Evolutionary conservation across 257 asterid species (phyloP), one percentile per base, ranked within the genome.

Genomic region (Voacanga thouarsii): DNA sequence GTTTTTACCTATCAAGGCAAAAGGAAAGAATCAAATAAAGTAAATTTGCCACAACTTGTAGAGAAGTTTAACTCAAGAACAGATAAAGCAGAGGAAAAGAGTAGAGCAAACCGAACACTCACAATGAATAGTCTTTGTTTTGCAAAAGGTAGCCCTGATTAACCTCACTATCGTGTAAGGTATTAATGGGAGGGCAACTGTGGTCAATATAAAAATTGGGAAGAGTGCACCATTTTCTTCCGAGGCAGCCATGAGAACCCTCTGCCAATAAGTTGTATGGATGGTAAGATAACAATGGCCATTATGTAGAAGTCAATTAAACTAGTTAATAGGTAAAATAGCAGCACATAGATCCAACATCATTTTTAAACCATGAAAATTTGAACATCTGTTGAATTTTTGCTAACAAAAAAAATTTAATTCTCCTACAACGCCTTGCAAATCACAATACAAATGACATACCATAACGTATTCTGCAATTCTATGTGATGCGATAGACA

Each of bases 21-120:
- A n/a, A n/a, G n/a, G n/a, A n/a, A n/a, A n/a, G n/a, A n/a, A n/a
- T n/a, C n/a, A n/a, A n/a, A n/a, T n/a, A n/a, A n/a, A n/a, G n/a
- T n/a, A n/a, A n/a, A n/a, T n/a, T n/a, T n/a, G n/a, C n/a, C n/a
- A n/a, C n/a, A n/a, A n/a, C n/a, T n/a, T n/a, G n/a, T n/a, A n/a
- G n/a, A n/a, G n/a, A n/a, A n/a, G n/a, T n/a, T n/a, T n/a, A n/a
- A n/a, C n/a, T n/a, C n/a, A n/a, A n/a, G n/a, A n/a, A n/a, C n/a
- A n/a, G n/a, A n/a, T n/a, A n/a, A n/a, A n/a, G n/a, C n/a, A n/a
- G n/a, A n/a, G n/a, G n/a, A n/a, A n/a, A n/a, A n/a, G n/a, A n/a
- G n/a, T n/a, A n/a, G n/a, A n/a, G 55, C 99, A 95, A 76, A 85
- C 94, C 66, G 98, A 91, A 85, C 99, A 93, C 66, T 77, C 92